Percentiles rank a stretch among this genome's conserved stretches.
Conservation (phyloP, 768 basidiomycete genomes). For the Mycena capillaripes region DNA sequence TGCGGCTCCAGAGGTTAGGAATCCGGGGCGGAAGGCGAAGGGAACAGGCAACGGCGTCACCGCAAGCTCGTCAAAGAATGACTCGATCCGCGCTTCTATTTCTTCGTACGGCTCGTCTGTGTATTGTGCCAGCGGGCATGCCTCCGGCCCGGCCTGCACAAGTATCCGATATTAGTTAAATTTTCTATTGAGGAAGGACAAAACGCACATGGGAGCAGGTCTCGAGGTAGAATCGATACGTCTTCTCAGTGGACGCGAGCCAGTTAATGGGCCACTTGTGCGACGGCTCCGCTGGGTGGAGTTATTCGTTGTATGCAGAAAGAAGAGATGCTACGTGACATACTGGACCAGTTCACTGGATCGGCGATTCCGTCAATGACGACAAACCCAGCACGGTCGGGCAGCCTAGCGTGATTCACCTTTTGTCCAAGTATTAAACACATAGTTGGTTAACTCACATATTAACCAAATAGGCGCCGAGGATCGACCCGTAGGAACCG, state of each 20-base stretch:
- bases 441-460: no score
- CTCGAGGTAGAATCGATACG: slow-evolving; percentile 40
- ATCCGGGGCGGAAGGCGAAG: slow-evolving; percentile 33
- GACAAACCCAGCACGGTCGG: slow-evolving; percentile 38
- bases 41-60: slow-evolving; percentile 36
- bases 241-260: slow-evolving; percentile 40
- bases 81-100: slow-evolving; percentile 35
- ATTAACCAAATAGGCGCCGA: slow-evolving; percentile 43
- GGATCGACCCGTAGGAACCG: slow-evolving; percentile 42
- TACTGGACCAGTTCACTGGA: slow-evolving; percentile 42
- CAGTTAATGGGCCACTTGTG: slow-evolving; percentile 42
- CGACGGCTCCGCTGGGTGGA: slow-evolving; percentile 36
- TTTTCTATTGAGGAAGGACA: not conserved
- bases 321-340: not conserved
- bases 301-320: not conserved
- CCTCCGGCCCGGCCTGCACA: slow-evolving; percentile 36
- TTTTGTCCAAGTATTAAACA: no score
- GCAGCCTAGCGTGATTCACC: slow-evolving; percentile 30
- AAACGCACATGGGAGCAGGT: slow-evolving; percentile 30
- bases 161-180: not conserved
- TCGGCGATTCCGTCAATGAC: slow-evolving; percentile 42
- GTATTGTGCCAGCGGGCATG: slow-evolving; percentile 37
- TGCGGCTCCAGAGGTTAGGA: slow-evolving; percentile 41
- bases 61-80: slow-evolving; percentile 40
- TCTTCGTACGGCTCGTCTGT: slow-evolving; percentile 29